These are phyloP conservation scores for Sequoiadendron giganteum DNA, from an alignment of 75 land plant species.

Conservation along the genomic window DNA sequence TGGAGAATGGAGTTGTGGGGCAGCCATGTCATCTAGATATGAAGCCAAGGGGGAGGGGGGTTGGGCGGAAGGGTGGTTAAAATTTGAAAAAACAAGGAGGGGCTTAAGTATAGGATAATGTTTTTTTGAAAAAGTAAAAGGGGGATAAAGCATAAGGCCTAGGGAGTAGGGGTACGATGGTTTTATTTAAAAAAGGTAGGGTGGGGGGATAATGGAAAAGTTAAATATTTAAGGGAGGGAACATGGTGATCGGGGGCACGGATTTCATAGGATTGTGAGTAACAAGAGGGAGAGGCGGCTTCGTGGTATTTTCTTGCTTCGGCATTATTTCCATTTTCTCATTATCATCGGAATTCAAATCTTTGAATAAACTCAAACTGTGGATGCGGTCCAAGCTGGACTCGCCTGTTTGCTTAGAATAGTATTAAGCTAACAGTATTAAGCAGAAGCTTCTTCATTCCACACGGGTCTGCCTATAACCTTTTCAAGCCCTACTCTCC, in stretches of 20 bases:
- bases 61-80: too few species aligned
- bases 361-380: slow-evolving; percentile 11
- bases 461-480: background rate
- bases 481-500: background rate
- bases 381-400: slow-evolving; percentile 27
- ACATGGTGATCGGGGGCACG: background rate
- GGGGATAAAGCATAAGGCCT: background rate
- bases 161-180: background rate
- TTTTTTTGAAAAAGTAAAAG: background rate
- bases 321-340: background rate
- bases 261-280: background rate
- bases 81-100: background rate
- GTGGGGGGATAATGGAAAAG: background rate
- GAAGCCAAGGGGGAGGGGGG: background rate
- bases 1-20: background rate
- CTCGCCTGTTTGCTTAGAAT: slow-evolving; percentile 8
- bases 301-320: slow-evolving; percentile 18
- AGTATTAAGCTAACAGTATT: slow-evolving; percentile 9
- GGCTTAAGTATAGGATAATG: background rate
- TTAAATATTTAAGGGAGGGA: background rate
- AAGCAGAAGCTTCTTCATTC: slow-evolving; percentile 1
- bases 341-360: slow-evolving; percentile 7
- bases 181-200: background rate
- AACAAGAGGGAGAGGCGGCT: background rate
- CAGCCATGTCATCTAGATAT: background rate